Evolutionary conservation across 1,139 yeast genomes (phyloP).

Genomic region (Casaregolazyma suthepensis): DNA sequence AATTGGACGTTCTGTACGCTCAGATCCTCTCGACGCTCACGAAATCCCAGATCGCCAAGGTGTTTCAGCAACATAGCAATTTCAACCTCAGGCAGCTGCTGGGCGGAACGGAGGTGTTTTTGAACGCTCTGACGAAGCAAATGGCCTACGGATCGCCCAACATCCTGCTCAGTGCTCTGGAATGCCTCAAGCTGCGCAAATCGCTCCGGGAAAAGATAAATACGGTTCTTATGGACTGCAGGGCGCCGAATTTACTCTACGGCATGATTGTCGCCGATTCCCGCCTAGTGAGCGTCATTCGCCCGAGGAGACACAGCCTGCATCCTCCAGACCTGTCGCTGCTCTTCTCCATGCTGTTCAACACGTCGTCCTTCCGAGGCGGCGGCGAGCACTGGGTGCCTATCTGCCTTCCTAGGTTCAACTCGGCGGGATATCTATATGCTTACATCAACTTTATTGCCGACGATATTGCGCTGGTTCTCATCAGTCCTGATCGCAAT

Average conservation of each 20-base stretch:
- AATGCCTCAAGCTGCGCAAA: slow-evolving; percentile 47
- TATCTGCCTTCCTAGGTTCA: slow-evolving; percentile 84
- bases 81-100: slow-evolving; percentile 75
- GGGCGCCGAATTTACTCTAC: slow-evolving; percentile 47
- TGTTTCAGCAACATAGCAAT: slow-evolving; percentile 66
- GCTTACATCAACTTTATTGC: slow-evolving; percentile 63
- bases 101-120: slow-evolving; percentile 57
- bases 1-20: slow-evolving; percentile 67
- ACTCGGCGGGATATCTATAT: slow-evolving; percentile 79
- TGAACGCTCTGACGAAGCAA: slow-evolving; percentile 56
- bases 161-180: slow-evolving; percentile 54
- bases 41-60: slow-evolving; percentile 61
- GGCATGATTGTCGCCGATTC: slow-evolving; percentile 57
- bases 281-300: slow-evolving; percentile 50
- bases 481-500: slow-evolving; percentile 78
- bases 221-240: slow-evolving; percentile 37
- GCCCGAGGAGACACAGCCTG: slow-evolving; percentile 59
- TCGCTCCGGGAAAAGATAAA: slow-evolving; percentile 44
- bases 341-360: slow-evolving; percentile 55
- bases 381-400: slow-evolving; percentile 91
- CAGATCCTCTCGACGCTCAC: slow-evolving; percentile 79
- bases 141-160: slow-evolving; percentile 51
- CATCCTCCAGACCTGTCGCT: slow-evolving; percentile 67
- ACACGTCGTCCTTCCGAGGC: slow-evolving; percentile 44
- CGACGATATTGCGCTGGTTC: slow-evolving; percentile 51